phyloP scores from a whole-genome alignment of 2,329 filamentous ascomycete species.

The Colletotrichum sp. region DNA sequence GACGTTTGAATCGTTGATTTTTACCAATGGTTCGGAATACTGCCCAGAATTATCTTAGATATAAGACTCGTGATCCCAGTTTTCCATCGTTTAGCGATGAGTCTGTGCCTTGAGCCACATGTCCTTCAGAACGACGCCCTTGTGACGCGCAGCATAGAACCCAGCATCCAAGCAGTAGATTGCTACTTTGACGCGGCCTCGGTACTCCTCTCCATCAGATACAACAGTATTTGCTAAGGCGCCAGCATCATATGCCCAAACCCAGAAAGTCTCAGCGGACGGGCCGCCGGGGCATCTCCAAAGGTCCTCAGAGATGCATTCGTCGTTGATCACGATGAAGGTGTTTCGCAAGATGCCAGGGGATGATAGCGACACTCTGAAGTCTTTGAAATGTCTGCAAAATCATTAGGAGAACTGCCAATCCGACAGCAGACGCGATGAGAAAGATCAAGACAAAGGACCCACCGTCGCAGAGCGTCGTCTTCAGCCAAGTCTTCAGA shows the following conservation, averaged over 20 bases:
- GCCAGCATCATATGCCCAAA: not conserved
- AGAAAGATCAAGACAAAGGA: not conserved
- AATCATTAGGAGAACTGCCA: not conserved
- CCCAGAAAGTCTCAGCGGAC: not conserved
- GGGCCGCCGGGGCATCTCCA: not conserved
- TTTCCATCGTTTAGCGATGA: slow-evolving; percentile 10
- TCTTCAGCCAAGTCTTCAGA: not conserved
- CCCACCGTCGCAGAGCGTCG: not conserved
- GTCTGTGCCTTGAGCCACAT: slow-evolving; percentile 25
- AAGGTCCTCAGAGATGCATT: not conserved
- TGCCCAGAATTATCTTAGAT: not conserved
- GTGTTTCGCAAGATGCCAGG: not conserved
- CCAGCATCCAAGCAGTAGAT: slow-evolving; percentile 1
- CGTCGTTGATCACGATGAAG: not conserved
- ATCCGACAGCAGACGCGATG: not conserved
- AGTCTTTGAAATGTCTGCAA: not conserved
- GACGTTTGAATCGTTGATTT: no score
- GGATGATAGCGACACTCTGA: not conserved
- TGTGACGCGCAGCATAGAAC: slow-evolving; percentile 26
- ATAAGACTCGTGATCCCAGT: slow-evolving; percentile 17
- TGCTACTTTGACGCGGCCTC: not conserved
- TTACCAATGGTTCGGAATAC: fast-evolving
- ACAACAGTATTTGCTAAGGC: not conserved
- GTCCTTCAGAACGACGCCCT: slow-evolving; percentile 19
- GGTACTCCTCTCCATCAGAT: not conserved